A percentile compares a stretch with the other conserved stretches of the same genome.
Evolutionary conservation across 2,329 filamentous ascomycete species (phyloP).

Genomic region (Knufia fluminis): DNA sequence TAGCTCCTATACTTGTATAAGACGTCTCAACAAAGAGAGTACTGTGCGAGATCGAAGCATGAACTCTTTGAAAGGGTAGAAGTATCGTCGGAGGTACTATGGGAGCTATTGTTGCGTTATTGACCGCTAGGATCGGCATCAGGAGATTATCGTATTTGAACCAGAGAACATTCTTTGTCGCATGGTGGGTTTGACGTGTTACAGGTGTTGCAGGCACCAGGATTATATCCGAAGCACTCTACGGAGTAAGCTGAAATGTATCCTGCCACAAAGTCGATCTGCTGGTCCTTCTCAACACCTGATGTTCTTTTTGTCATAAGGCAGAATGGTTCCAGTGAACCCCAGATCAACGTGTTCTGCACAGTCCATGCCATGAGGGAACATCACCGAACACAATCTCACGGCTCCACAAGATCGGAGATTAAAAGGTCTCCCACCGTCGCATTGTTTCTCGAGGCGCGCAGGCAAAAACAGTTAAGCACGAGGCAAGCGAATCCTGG

Average conservation of each 20-base stretch:
- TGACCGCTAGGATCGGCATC: neutral
- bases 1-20: too few relatives aligned
- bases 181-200: neutral
- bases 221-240: neutral
- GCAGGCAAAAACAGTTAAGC: neutral
- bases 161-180: neutral
- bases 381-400: neutral
- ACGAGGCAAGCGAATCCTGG: neutral
- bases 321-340: neutral
- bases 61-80: too few relatives aligned
- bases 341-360: neutral
- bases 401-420: neutral
- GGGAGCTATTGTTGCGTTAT: neutral
- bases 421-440: neutral
- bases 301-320: neutral
- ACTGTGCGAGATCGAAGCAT: too few relatives aligned
- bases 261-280: neutral
- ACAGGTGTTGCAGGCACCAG: neutral
- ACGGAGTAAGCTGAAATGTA: neutral
- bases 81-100: too few relatives aligned
- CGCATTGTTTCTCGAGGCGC: neutral
- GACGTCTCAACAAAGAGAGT: too few relatives aligned
- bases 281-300: neutral
- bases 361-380: neutral
- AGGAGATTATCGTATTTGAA: neutral